Evolutionary conservation across 108 stramenopile species (phyloP).

Genomic region (Fragilaria radians): DNA sequence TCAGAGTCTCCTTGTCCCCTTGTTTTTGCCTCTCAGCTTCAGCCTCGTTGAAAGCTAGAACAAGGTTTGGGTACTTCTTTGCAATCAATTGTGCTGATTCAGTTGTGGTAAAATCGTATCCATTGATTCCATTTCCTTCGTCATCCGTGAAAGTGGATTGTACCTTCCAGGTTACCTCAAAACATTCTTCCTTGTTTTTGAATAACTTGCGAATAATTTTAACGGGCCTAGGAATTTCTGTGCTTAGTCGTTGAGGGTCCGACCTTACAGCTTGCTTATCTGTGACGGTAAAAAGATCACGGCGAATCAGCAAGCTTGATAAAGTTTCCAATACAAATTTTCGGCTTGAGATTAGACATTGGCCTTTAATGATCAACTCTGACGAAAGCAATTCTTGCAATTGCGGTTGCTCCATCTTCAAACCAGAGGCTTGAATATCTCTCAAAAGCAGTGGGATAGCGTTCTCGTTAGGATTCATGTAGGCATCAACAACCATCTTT

Average conservation of each 20-base stretch:
- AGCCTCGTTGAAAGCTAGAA: slow-evolving; percentile 25
- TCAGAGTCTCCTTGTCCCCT: slow-evolving; percentile 41
- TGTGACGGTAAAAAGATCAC: slow-evolving; percentile 31
- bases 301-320: slow-evolving; percentile 43
- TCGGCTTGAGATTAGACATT: slow-evolving; percentile 33
- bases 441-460: slow-evolving; percentile 35
- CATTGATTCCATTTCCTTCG: slow-evolving; percentile 40
- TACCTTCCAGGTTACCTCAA: slow-evolving; percentile 53
- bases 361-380: slow-evolving; percentile 52
- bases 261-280: slow-evolving; percentile 19
- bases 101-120: slow-evolving; percentile 52
- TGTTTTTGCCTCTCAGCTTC: slow-evolving; percentile 33
- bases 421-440: slow-evolving; percentile 10
- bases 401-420: slow-evolving; percentile 34
- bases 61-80: slow-evolving; percentile 37
- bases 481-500: slow-evolving; percentile 31
- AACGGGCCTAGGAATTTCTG: slow-evolving; percentile 39
- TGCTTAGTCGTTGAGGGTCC: slow-evolving; percentile 18
- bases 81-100: slow-evolving; percentile 42
- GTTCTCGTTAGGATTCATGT: slow-evolving; percentile 63
- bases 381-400: slow-evolving; percentile 28
- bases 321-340: slow-evolving; percentile 44
- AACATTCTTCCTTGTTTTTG: slow-evolving; percentile 31
- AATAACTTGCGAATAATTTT: slow-evolving; percentile 33
- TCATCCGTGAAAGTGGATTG: slow-evolving; percentile 30